Conservation (phyloP, 1,284 basidiomycete species). For the Fomitiporia mediterranea region DNA sequence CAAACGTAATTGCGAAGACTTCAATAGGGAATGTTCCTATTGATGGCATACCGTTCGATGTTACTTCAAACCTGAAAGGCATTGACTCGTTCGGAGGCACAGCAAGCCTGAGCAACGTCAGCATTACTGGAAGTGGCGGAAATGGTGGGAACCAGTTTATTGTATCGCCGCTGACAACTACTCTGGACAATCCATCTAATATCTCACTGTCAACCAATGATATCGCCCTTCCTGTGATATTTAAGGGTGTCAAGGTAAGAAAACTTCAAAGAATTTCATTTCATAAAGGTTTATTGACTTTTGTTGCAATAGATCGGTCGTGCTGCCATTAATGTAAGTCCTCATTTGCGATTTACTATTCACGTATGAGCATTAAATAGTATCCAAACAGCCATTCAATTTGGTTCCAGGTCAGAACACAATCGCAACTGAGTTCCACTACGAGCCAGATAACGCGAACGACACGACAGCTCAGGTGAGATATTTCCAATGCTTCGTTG, state of each 20-base stretch:
- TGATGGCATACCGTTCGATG: conserved; percentile 57
- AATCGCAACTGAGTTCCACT: conserved; percentile 59
- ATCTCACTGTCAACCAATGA: conserved; percentile 58
- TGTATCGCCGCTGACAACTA: conserved; percentile 47
- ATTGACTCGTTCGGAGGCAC: conserved; percentile 51
- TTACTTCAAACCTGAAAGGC: conserved; percentile 49
- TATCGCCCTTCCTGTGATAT: conserved; percentile 57
- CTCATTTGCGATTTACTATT: background rate
- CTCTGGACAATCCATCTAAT: conserved; percentile 63
- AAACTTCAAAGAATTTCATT: conserved; percentile 20
- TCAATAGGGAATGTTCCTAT: conserved; percentile 67
- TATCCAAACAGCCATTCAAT: conserved; percentile 41
- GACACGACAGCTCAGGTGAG: conserved; percentile 57
- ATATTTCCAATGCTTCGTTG: background rate
- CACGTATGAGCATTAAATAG: background rate
- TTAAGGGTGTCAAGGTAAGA: conserved; percentile 41
- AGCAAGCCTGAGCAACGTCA: conserved; percentile 48
- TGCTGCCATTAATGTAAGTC: conserved; percentile 53
- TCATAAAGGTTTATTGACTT: background rate
- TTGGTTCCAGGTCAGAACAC: conserved; percentile 57
- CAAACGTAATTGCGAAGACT: conserved; percentile 60
- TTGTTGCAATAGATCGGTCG: conserved; percentile 38
- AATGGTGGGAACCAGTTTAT: conserved; percentile 52
- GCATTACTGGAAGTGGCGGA: conserved; percentile 58
- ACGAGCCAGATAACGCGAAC: conserved; percentile 59